Conservation (phyloP, 2,329 filamentous ascomycete species). For the Exophiala sp. region DNA sequence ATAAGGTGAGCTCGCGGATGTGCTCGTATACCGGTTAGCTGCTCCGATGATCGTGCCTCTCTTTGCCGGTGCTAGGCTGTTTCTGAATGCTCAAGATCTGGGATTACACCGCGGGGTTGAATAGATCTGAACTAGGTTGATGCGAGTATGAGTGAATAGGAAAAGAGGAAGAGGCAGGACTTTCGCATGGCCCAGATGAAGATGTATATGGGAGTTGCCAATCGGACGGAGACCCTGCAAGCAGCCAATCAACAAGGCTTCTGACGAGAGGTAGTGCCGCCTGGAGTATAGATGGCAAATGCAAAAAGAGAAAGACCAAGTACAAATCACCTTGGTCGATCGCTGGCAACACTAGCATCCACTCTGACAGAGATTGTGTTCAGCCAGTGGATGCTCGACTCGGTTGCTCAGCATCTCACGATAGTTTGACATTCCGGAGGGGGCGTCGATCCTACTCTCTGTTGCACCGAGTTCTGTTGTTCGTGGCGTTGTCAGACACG, state of each 20-base stretch:
- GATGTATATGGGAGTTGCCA: slow-evolving; percentile 25
- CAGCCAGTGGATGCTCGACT: slow-evolving; percentile 2
- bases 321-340: background rate
- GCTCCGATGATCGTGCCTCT: too few species aligned
- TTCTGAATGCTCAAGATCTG: background rate
- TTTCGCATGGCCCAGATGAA: slow-evolving; percentile 7
- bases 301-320: background rate
- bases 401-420: background rate
- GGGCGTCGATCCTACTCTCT: slow-evolving; percentile 6
- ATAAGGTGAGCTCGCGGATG: too few species aligned
- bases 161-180: slow-evolving; percentile 5
- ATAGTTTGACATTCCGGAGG: slow-evolving; percentile 5
- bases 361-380: slow-evolving; percentile 4
- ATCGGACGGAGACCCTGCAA: slow-evolving; percentile 16
- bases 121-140: background rate
- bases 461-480: slow-evolving; percentile 8
- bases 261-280: background rate
- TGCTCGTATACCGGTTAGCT: too few species aligned
- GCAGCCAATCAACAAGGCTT: slow-evolving; percentile 8
- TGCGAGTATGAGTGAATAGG: slow-evolving; percentile 7
- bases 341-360: background rate
- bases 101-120: slow-evolving; percentile 4
- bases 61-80: too few species aligned
- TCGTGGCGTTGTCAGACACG: background rate
- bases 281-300: background rate